Evolutionary conservation across 1,284 basidiomycete genomes (phyloP).

Genomic region (Boletellus deceptivus): DNA sequence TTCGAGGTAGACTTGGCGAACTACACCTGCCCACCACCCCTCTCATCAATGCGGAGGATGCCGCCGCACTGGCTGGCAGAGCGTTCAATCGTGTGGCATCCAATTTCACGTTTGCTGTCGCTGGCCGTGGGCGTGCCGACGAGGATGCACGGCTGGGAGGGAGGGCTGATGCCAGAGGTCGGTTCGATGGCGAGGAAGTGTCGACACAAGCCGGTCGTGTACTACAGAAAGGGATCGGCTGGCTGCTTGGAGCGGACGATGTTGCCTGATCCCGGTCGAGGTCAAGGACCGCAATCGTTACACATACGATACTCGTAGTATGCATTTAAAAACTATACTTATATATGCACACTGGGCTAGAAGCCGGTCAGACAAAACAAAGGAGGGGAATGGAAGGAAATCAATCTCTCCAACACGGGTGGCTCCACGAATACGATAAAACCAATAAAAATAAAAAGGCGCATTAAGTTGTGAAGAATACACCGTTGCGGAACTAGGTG

Average conservation of each 20-base stretch:
- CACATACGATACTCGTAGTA: slow-evolving; percentile 1
- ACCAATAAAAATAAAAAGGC: slow-evolving; percentile 25
- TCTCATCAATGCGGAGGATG: slow-evolving; percentile 64
- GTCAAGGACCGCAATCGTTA: slow-evolving; percentile 15
- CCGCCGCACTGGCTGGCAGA: slow-evolving; percentile 68
- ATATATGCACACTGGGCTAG: slow-evolving; percentile 29
- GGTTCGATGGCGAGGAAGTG: slow-evolving; percentile 56
- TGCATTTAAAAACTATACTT: slow-evolving; percentile 1
- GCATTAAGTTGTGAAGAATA: slow-evolving; percentile 6
- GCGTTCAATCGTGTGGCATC: slow-evolving; percentile 75
- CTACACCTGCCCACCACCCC: slow-evolving; percentile 65
- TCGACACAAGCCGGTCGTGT: slow-evolving; percentile 69
- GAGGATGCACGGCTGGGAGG: slow-evolving; percentile 43
- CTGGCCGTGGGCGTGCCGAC: slow-evolving; percentile 48
- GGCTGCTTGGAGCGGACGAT: slow-evolving; percentile 81
- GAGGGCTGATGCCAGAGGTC: slow-evolving; percentile 39
- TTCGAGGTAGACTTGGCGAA: slow-evolving; percentile 58
- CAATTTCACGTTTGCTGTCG: slow-evolving; percentile 65
- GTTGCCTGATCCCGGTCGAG: slow-evolving; percentile 16
- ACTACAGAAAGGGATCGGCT: slow-evolving; percentile 80
- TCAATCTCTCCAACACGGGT: slow-evolving; percentile 7
- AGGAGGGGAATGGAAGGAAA: background rate
- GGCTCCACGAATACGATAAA: slow-evolving; percentile 17
- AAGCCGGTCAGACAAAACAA: slow-evolving; percentile 30
- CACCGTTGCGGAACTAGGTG: slow-evolving; percentile 13